Conservation (phyloP, 129 eudicot species). For the Logfia minima region DNA sequence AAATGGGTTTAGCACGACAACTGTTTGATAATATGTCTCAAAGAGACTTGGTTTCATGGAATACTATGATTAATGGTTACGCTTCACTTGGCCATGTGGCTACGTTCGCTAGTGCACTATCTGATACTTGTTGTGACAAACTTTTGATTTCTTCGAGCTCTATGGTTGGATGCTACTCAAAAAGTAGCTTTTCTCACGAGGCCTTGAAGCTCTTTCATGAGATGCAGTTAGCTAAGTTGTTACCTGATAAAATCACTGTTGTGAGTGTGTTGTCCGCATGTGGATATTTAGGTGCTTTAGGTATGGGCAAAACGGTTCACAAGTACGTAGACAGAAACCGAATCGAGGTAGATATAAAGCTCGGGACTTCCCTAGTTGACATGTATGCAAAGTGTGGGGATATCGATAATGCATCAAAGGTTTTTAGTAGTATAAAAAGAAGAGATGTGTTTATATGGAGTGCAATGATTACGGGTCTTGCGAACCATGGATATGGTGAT, state of each 20-base stretch:
- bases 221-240: slow-evolving; percentile 43
- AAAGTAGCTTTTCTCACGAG: slow-evolving; percentile 25
- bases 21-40: slow-evolving; percentile 40
- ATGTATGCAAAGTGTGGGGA: slow-evolving; percentile 86
- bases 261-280: slow-evolving; percentile 79
- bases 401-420: slow-evolving; percentile 47
- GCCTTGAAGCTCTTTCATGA: slow-evolving; percentile 38
- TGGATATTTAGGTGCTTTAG: slow-evolving; percentile 63
- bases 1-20: slow-evolving; percentile 29
- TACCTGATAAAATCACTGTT: slow-evolving; percentile 72
- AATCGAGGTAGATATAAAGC: slow-evolving; percentile 45
- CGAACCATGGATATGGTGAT: slow-evolving; percentile 61
- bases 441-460: slow-evolving; percentile 68
- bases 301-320: slow-evolving; percentile 54
- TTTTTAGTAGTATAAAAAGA: slow-evolving; percentile 39
- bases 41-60: slow-evolving; percentile 50
- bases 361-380: slow-evolving; percentile 58
- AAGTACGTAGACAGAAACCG: slow-evolving; percentile 38
- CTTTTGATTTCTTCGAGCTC: slow-evolving; percentile 23
- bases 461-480: slow-evolving; percentile 69
- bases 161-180: neutral
- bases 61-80: slow-evolving; percentile 50
- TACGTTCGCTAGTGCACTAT: neutral
- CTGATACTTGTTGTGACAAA: slow-evolving; percentile 15
- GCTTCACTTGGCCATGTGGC: slow-evolving; percentile 29